Percentiles rank a stretch among this genome's conserved stretches.
Conservation (phyloP, 768 basidiomycete genomes). For the Macrolepiota dolichaula region DNA sequence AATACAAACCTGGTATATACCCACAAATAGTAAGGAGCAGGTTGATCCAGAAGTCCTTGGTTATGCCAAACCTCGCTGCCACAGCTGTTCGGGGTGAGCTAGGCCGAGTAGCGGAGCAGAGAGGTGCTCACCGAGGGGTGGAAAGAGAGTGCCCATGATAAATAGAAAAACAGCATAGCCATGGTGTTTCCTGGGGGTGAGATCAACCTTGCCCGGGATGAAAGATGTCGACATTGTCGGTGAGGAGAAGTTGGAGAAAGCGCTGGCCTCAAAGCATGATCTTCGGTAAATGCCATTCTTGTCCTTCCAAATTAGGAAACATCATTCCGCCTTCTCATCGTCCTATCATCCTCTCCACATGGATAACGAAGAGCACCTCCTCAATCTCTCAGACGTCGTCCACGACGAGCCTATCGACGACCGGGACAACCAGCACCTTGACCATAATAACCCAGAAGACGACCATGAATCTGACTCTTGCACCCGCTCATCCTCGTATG, state of each 20-base stretch:
- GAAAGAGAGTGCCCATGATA: slow-evolving; percentile 86
- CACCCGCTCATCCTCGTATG: slow-evolving; percentile 21
- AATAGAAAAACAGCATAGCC: slow-evolving; percentile 80
- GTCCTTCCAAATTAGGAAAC: slow-evolving; percentile 13
- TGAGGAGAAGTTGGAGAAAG: background rate
- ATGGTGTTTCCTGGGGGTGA: slow-evolving; percentile 73
- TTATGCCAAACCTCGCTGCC: slow-evolving; percentile 89
- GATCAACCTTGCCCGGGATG: slow-evolving; percentile 48
- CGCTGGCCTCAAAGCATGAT: background rate
- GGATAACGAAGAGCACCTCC: slow-evolving; percentile 60
- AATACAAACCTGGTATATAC: slow-evolving; percentile 77
- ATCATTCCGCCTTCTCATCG: slow-evolving; percentile 6
- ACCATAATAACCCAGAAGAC: slow-evolving; percentile 25
- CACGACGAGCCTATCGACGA: slow-evolving; percentile 74
- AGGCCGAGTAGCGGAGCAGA: slow-evolving; percentile 1
- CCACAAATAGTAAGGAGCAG: slow-evolving; percentile 84
- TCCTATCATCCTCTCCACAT: slow-evolving; percentile 23
- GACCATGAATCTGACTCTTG: slow-evolving; percentile 24
- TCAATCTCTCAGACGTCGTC: slow-evolving; percentile 81
- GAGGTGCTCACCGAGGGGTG: slow-evolving; percentile 71
- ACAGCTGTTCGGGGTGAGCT: slow-evolving; percentile 56
- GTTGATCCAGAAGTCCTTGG: slow-evolving; percentile 89
- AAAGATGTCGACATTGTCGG: slow-evolving; percentile 29
- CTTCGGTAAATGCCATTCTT: slow-evolving; percentile 4
- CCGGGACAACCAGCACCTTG: slow-evolving; percentile 36